A percentile compares a stretch with the other conserved stretches of the same genome.
Conservation (phyloP, 257 asterid genomes). For the Nicotiana undulata region DNA sequence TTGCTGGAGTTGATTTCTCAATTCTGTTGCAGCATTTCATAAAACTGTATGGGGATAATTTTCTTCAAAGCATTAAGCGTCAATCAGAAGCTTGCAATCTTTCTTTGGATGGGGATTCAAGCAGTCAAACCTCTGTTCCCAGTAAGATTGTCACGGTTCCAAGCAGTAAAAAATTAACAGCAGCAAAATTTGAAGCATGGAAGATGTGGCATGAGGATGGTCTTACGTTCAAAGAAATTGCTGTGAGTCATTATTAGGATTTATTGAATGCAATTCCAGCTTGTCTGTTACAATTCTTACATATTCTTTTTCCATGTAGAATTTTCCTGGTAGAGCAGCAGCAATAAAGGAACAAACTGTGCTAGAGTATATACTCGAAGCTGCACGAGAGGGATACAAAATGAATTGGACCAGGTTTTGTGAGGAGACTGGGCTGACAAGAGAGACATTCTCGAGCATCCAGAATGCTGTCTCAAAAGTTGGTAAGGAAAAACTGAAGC, state of each 20-base stretch:
- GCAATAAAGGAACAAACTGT: slow-evolving; percentile 81
- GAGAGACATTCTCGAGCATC: slow-evolving; percentile 36
- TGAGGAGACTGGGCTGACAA: slow-evolving; percentile 52
- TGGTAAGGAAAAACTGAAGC: slow-evolving; percentile 76
- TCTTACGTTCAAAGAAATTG: slow-evolving; percentile 46
- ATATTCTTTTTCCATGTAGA: slow-evolving; percentile 30
- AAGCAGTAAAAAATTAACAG: slow-evolving; percentile 34
- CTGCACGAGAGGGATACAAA: slow-evolving; percentile 62
- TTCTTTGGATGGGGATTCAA: slow-evolving; percentile 52
- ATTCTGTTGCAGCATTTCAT: slow-evolving; percentile 56
- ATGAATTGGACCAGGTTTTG: slow-evolving; percentile 75
- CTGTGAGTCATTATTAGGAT: slow-evolving; percentile 44
- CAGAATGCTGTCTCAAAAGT: slow-evolving; percentile 48
- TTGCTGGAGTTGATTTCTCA: slow-evolving; percentile 24
- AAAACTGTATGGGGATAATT: slow-evolving; percentile 59
- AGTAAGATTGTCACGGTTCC: slow-evolving; percentile 24
- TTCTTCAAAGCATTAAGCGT: slow-evolving; percentile 45
- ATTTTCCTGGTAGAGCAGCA: slow-evolving; percentile 69
- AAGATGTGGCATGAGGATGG: slow-evolving; percentile 90
- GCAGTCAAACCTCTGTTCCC: slow-evolving; percentile 30
- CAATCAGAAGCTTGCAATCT: slow-evolving; percentile 50
- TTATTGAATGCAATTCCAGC: background rate
- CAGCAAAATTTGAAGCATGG: slow-evolving; percentile 90
- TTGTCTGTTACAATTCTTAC: background rate
- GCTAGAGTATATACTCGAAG: slow-evolving; percentile 61